Evolutionary conservation across 257 asterid species (phyloP), one percentile per base, ranked within the genome.

Genomic region (Solanum clarkiae): DNA sequence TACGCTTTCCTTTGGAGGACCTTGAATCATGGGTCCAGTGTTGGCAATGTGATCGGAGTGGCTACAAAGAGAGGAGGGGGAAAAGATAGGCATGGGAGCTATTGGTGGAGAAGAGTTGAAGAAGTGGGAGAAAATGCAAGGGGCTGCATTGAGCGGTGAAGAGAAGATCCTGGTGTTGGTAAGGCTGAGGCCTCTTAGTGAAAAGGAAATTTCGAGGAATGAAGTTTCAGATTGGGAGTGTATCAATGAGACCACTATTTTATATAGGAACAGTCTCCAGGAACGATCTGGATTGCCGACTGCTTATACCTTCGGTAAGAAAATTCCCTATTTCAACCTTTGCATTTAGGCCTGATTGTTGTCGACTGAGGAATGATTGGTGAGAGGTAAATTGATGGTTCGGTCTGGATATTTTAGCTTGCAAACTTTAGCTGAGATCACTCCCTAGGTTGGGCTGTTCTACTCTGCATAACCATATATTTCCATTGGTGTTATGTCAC

Each of bases 161-260:
- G 99, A 97, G 90, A 97, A 94, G 93, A 95, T 97, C 88, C 62
- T 95, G 90, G 99, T 97, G 85, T 89, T 95, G 85, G 99, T 95
- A 88, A 95, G 99, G 85, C 87, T 97, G 90, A 95, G 99, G 90
- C 99, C 99, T 87, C 86, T 97, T 91, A 93, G 92, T 87, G 99
- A 97, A 84, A 97, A 94, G 91, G 99, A 97, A 94, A 91, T 92
- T 57, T 83, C 91, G 22, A 90, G 88, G 90, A 93, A 88, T 42
- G 99, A 97, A 88, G 99, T 97, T 84, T 91, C 95, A 4, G 99
- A 97, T 81, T 97, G 99, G 99, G 99, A 97, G 88, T 97, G 99
- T 92, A 94, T 97, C 86, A 97, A 97, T 85, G 92, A 98, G 18
- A 93, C 95, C 83, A 93, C 98, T 87, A 90, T 95, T 89, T 90